Base-by-base conservation (phyloP, 805 yeast genomes). In the Debaryomyces hansenii region DNA sequence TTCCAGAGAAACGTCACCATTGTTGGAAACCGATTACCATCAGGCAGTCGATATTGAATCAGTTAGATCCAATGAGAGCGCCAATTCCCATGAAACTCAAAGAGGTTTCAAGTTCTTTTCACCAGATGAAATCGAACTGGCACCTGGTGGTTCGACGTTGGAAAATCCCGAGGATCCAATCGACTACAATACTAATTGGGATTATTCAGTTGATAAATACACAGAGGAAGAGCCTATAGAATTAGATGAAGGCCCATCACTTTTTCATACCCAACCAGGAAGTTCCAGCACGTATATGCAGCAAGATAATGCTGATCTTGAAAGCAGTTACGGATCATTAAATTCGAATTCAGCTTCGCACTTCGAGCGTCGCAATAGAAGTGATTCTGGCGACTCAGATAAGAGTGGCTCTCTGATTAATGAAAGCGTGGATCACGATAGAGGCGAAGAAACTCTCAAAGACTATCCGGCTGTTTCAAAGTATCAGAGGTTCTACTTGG, bases 131-230 rank as follows among this genome's bases (percentile, higher is more conserved):
- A 84, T 92, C 39, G 91, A 86, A 57, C 74, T 78, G 42, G 97
- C 98, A 0, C 94, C 87, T 44, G 97, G 97, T 40, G 77, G 92
- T 1, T 87, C 97, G 1, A 85, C 92, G 2, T 61, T 85, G 54
- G 87, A 83, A 50, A 77, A 80, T 54, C 74, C 77, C 1, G 70
- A 66, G 28, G 72, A 76, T 28, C 77, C 79, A 0, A 79, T 86
- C 18, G 94, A 87, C 59, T 87, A 83, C 57, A 85, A 87, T 58
- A 83, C 88, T 6, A 75, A 81, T 54, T 86, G 94, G 86, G 90
- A 87, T 51, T 74, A 79, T 24, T 77, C 80, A 31, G 81, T 79
- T 29, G 84, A 79, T 45, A 55, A 74, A 62, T 57, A 56, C 52
- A 63, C 64, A 50, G 60, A 64, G 3, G 51, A 50, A 9, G 35